phyloP scores from a whole-genome alignment of 768 basidiomycete genomes.

The Tricholoma sp. region DNA sequence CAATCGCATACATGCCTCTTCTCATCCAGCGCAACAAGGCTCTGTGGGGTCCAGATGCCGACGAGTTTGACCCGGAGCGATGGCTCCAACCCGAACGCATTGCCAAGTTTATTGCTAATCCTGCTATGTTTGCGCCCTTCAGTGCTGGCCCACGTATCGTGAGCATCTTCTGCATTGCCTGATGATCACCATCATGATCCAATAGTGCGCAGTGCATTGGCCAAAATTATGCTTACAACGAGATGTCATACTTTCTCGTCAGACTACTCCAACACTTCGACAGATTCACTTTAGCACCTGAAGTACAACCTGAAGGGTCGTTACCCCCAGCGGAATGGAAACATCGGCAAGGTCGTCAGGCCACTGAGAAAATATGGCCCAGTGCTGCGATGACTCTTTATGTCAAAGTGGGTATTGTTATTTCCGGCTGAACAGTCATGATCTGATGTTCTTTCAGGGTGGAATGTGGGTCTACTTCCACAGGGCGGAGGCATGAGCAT shows the following conservation, averaged over 20 bases:
- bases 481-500: constrained; percentile 15
- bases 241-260: constrained; percentile 69
- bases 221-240: constrained; percentile 73
- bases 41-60: constrained; percentile 73
- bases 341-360: constrained; percentile 41
- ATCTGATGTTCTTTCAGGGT: constrained; percentile 31
- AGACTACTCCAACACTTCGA: constrained; percentile 62
- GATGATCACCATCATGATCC: neutral
- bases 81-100: constrained; percentile 64
- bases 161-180: constrained; percentile 12
- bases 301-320: constrained; percentile 59
- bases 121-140: constrained; percentile 70
- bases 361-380: constrained; percentile 56
- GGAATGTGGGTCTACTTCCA: constrained; percentile 56
- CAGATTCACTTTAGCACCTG: constrained; percentile 51
- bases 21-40: constrained; percentile 61
- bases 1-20: constrained; percentile 55
- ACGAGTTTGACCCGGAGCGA: constrained; percentile 73
- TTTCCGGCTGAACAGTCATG: constrained; percentile 4
- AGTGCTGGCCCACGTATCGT: constrained; percentile 64
- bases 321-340: constrained; percentile 59
- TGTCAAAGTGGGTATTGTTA: constrained; percentile 46
- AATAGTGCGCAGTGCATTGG: constrained; percentile 50
- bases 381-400: constrained; percentile 60
- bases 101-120: constrained; percentile 46